Evolutionary conservation across 23 red algal species (phyloP), one percentile per base, ranked within the genome.

Genomic region (Agarophyton chilense): DNA sequence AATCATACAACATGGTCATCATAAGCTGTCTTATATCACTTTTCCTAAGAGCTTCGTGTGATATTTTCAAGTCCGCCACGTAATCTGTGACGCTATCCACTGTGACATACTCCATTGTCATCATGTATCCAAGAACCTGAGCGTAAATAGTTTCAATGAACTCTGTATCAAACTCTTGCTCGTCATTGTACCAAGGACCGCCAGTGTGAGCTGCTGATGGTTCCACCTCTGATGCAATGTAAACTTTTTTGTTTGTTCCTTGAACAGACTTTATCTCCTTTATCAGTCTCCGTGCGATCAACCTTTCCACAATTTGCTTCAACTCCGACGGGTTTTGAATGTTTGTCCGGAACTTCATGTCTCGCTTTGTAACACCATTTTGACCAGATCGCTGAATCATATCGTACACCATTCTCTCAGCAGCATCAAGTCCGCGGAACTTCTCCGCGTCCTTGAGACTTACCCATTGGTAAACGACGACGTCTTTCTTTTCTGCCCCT

Each of bases 261-360:
- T 82, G 88, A 49, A 91, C 77, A 18, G 76, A 82, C 60, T 91
- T 91, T 25, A 91, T 82, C 50, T 91, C 88, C 32, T 91, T 91
- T 13, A 91, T 62, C 38, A 91, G 65, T 36, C 60, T 39, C 28
- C 76, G 65, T 21, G 75, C 35, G 2, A 91, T 57, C 17, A 91
- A 52, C 42, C 88, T 28, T 46, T 91, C 88, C 3, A 91, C 52
- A 56, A 82, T 91, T 61, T 82, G 76, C 77, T 91, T 91, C n/a
- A 91, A 33, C 41, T 91, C 88, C 25, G 88, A 67, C 0, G 74
- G 42, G 41, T 82, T 91, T 42, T 91, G 88, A 56, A 91, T 91
- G 61, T 91, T 91, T 10, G 88, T 91, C 14, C 77, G 25, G 40
- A 91, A 81, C 26, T 72, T 81, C 44, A 91, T 64, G 25, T 91